phyloP scores from a whole-genome alignment of 495 filamentous ascomycete species.

The Aspergillus coremiiformis region DNA sequence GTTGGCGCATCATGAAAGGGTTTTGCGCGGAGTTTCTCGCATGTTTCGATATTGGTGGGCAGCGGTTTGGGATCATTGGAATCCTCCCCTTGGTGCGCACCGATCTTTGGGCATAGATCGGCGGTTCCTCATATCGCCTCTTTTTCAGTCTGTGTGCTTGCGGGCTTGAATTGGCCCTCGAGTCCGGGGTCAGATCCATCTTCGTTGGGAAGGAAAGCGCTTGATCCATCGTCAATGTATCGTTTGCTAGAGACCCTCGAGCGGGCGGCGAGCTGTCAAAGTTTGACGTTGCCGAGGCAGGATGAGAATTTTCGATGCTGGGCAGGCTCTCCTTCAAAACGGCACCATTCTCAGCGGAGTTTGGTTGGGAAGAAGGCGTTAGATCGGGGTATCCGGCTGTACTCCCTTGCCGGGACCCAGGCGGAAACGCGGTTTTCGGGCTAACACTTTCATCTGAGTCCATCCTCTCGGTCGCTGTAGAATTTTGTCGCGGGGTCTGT shows the following conservation, averaged over 20 bases:
- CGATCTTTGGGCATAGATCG: conserved; percentile 40
- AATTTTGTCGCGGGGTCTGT: conserved; percentile 16
- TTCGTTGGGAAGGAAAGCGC: conserved; percentile 11
- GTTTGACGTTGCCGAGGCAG: conserved; percentile 16
- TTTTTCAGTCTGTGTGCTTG: conserved; percentile 31
- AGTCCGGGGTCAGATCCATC: conserved; percentile 20
- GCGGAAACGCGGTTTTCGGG: conserved; percentile 31
- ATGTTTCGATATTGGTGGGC: conserved; percentile 31
- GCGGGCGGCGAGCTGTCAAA: conserved; percentile 28
- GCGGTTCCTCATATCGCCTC: conserved; percentile 39
- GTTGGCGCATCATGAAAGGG: conserved; percentile 24
- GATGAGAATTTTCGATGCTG: conserved; percentile 12
- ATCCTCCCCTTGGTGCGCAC: conserved; percentile 30
- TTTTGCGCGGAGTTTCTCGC: conserved; percentile 18
- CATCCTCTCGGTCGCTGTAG: conserved; percentile 27
- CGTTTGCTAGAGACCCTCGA: conserved; percentile 9
- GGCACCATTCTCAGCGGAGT: conserved; percentile 23
- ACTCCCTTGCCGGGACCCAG: conserved; percentile 28
- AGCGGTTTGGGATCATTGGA: conserved; percentile 32
- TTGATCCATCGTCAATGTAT: conserved; percentile 6
- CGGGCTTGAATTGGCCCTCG: conserved; percentile 10
- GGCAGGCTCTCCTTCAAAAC: conserved; percentile 21
- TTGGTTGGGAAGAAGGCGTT: conserved; percentile 10
- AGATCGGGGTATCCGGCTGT: conserved; percentile 13
- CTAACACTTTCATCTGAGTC: conserved; percentile 39